A percentile compares a stretch with the other conserved stretches of the same genome.
phyloP scores from a whole-genome alignment of 1,284 basidiomycete genomes.

The Ceraceosorus guamensis region DNA sequence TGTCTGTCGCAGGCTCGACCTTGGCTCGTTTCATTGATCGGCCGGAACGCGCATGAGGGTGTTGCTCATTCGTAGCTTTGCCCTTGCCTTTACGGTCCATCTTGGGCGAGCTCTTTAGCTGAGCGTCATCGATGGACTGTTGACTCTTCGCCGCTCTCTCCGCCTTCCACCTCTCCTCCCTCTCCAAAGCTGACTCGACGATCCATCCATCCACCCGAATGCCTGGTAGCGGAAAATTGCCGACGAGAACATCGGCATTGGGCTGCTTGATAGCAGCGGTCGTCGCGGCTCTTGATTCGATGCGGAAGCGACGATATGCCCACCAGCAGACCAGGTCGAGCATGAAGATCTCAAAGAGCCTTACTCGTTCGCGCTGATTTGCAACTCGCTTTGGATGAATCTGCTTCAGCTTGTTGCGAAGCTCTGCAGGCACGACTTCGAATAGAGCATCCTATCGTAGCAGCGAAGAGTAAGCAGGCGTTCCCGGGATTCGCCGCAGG shows the following conservation, averaged over 20 bases:
- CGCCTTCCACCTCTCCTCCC: constrained; percentile 31
- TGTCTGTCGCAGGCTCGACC: constrained; percentile 46
- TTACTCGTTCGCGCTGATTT: constrained; percentile 40
- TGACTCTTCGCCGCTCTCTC: constrained; percentile 9
- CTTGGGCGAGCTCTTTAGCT: background rate
- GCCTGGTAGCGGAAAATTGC: constrained; percentile 22
- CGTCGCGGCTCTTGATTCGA: constrained; percentile 30
- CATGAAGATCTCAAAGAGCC: constrained; percentile 44
- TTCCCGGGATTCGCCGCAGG: background rate
- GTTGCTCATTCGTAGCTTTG: background rate
- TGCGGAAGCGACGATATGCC: constrained; percentile 27
- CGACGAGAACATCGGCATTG: constrained; percentile 29
- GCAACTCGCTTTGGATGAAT: constrained; percentile 42
- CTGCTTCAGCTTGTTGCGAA: constrained; percentile 33
- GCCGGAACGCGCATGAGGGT: no score
- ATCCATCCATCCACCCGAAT: constrained; percentile 42
- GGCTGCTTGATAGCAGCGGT: constrained; percentile 42
- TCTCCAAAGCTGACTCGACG: constrained; percentile 32
- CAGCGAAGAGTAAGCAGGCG: background rate
- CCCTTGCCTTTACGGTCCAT: constrained; percentile 7
- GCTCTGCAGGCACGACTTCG: constrained; percentile 27
- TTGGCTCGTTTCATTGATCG: no score
- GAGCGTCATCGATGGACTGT: no score
- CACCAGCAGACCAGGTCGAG: constrained; percentile 43
- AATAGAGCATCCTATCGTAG: constrained; percentile 50